Evolutionary conservation across 805 yeast genomes (phyloP), one percentile per base, ranked within the genome.

Genomic region (Grigorovia humatica): DNA sequence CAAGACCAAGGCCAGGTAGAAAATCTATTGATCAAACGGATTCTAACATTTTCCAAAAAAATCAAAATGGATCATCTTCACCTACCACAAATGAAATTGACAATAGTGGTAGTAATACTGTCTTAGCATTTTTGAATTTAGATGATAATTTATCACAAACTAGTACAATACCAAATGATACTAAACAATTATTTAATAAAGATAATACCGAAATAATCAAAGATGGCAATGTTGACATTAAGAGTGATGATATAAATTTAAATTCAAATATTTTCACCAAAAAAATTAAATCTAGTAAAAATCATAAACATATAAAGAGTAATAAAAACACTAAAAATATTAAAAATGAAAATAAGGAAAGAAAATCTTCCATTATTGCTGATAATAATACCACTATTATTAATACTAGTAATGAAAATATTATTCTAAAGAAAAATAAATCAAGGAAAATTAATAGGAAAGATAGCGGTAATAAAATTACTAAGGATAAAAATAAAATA

Each of bases 1-100:
- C 95, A 11, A 73, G 93, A 57, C 93, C 95, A 27, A 83, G 85
- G 57, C 85, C 86, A 0, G 86, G 85, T 19, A 69, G 82, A 48
- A 79, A 79, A 57, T 29, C 48, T 30, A 15, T 38, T 13, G 42
- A n/a, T 13, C 17, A 38, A 12, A 38, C 13, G 8, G 42, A 38
- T 38, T 12, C 42, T 9, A 13, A 12, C 8, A 40, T 30, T 38
- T 18, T 23, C 3, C 38, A 35, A 12, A 43, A 29, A 41, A 40
- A 18, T 9, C 38, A 48, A n/a, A 47, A 27, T 48, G 27, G 27
- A 4, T 23, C 27, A 23, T 23, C 27, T 4, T 23, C 27, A 6
- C 27, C 27, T 23, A 23, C 27, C 6, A 23, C 27, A 23, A 23
- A 23, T 23, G 32, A n/a, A 11, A 46, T 17, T 38, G 30, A 46